Conservation (phyloP, 1,139 yeast genomes). For the Geotrichum carabidarum region DNA sequence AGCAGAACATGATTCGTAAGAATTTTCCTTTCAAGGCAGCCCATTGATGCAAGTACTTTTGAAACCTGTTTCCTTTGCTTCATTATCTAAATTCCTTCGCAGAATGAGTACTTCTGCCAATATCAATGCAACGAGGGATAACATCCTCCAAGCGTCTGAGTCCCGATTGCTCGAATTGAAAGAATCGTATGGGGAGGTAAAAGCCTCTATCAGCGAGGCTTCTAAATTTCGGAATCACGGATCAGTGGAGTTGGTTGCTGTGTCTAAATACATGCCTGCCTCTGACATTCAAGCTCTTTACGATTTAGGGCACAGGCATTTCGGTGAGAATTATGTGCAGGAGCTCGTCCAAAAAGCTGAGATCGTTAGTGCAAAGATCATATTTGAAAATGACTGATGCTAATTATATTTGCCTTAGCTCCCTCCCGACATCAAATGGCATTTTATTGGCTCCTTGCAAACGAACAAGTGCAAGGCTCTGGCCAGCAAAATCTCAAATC, state of each 20-base stretch:
- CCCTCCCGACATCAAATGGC: constrained; percentile 92
- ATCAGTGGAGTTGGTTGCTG: constrained; percentile 50
- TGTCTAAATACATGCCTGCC: constrained; percentile 86
- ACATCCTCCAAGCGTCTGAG: neutral
- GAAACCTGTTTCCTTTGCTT: no score
- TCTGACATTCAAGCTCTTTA: constrained; percentile 76
- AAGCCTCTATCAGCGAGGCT: neutral
- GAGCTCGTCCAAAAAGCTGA: constrained; percentile 72
- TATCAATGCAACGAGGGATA: neutral
- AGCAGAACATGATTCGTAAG: no score
- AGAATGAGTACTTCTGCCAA: no score
- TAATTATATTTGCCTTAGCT: constrained; percentile 38
- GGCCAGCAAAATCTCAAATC: constrained; percentile 61
- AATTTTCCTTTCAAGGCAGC: no score
- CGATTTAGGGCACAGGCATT: constrained; percentile 79
- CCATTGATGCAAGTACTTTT: no score
- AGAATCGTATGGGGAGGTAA: neutral
- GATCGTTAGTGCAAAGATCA: constrained; percentile 1
- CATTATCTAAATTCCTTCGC: no score
- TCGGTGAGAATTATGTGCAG: constrained; percentile 96
- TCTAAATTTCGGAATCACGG: neutral
- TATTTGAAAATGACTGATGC: neutral
- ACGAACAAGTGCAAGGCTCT: constrained; percentile 84
- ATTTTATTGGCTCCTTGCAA: constrained; percentile 90
- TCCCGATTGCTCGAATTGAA: constrained; percentile 2